Evolutionary conservation across 345 rosid species (phyloP).

Genomic region (Moricandia arvensis): DNA sequence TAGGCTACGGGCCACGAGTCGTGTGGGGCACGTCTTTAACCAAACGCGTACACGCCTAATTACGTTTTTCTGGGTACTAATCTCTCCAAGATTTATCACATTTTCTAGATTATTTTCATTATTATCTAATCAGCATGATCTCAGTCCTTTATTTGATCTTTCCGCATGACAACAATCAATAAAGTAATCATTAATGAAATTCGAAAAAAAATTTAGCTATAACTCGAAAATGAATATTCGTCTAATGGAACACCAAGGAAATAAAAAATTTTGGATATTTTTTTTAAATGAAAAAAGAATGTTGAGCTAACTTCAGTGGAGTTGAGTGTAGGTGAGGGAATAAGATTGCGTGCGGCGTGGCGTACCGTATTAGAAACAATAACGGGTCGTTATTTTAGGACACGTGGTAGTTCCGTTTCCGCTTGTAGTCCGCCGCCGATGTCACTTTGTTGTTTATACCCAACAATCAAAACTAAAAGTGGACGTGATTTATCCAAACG

Average conservation of each 20-base stretch:
- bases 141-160: background rate
- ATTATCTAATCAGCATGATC: background rate
- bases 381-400: conserved; percentile 30
- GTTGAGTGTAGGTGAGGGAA: conserved; percentile 40
- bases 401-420: conserved; percentile 37
- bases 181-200: background rate
- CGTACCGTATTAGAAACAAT: conserved; percentile 36
- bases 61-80: conserved; percentile 20
- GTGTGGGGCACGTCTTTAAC: conserved; percentile 40
- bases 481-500: conserved; percentile 39
- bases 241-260: background rate
- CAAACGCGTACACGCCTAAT: conserved; percentile 42
- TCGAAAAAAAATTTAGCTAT: background rate
- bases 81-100: conserved; percentile 1
- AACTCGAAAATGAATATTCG: background rate
- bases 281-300: too few species aligned
- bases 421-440: conserved; percentile 29
- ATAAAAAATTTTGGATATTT: background rate
- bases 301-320: conserved; percentile 33
- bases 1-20: conserved; percentile 39
- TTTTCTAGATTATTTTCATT: conserved; percentile 1
- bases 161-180: background rate
- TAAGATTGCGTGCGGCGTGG: conserved; percentile 34
- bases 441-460: conserved; percentile 38
- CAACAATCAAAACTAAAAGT: conserved; percentile 24